phyloP scores from a whole-genome alignment of 805 yeast species.

The Zygosaccharomyces kombuchaensis region DNA sequence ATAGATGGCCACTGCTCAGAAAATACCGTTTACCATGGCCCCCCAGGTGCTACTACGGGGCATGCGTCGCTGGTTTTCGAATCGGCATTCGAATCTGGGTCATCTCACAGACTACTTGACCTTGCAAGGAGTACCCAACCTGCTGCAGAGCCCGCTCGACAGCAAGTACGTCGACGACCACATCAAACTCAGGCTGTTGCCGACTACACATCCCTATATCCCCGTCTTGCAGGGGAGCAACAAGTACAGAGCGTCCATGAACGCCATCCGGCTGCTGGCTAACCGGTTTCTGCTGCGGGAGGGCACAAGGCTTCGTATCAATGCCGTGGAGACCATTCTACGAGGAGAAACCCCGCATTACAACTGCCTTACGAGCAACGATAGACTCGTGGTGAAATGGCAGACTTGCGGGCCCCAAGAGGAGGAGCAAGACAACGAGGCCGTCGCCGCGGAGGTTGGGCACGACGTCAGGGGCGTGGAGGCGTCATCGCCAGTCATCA shows the following conservation, averaged over 20 bases:
- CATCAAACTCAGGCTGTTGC: constrained; percentile 52
- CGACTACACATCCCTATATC: constrained; percentile 48
- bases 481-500: constrained; percentile 13
- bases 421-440: constrained; percentile 1
- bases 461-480: constrained; percentile 7
- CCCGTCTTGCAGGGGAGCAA: constrained; percentile 55
- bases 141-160: constrained; percentile 46
- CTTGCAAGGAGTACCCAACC: constrained; percentile 44
- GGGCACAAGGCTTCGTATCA: constrained; percentile 48
- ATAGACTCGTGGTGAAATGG: constrained; percentile 29
- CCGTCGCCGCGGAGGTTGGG: constrained; percentile 1
- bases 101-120: constrained; percentile 46
- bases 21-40: background rate
- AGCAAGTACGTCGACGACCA: constrained; percentile 41
- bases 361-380: constrained; percentile 19
- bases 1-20: background rate
- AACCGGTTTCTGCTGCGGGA: constrained; percentile 55
- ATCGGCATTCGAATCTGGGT: constrained; percentile 44
- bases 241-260: constrained; percentile 53
- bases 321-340: constrained; percentile 33
- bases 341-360: constrained; percentile 19
- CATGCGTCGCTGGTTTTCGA: constrained; percentile 6
- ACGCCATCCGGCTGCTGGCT: constrained; percentile 50
- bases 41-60: background rate
- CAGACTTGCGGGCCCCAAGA: constrained; percentile 22